Evolutionary conservation across 441 rosid genomes (phyloP).

Genomic region (Kokia cookei): DNA sequence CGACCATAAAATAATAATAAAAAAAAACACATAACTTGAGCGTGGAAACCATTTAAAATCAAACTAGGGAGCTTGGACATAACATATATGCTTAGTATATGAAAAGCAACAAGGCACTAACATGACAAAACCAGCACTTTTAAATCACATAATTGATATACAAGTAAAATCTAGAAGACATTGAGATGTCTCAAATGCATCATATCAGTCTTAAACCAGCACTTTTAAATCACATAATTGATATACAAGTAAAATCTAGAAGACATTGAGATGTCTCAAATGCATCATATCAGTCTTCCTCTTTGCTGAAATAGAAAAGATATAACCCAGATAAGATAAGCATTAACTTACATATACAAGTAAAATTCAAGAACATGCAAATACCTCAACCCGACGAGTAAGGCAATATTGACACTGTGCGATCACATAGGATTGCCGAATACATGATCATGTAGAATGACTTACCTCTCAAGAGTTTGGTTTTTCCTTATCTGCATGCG

Average conservation of each 20-base stretch:
- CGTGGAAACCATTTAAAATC: not conserved
- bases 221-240: not conserved
- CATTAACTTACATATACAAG: not conserved
- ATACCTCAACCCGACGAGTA: not conserved
- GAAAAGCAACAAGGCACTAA: not conserved
- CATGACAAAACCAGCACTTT: not conserved
- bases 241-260: not conserved
- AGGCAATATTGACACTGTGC: not conserved
- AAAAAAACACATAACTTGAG: not conserved
- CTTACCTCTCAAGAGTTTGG: conserved; percentile 83
- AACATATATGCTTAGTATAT: not conserved
- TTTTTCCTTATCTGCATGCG: conserved; percentile 90
- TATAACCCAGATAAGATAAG: not conserved
- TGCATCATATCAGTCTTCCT: not conserved
- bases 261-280: not conserved
- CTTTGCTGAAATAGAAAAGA: not conserved
- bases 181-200: not conserved
- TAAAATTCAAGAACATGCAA: not conserved
- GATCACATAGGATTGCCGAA: not conserved
- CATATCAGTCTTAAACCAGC: not conserved
- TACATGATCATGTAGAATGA: not conserved
- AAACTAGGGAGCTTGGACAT: not conserved
- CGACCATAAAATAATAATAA: not conserved
- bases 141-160: not conserved
- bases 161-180: not conserved